Evolutionary conservation across 2,329 filamentous ascomycete genomes (phyloP).

Genomic region (Hypomyces perniciosus): DNA sequence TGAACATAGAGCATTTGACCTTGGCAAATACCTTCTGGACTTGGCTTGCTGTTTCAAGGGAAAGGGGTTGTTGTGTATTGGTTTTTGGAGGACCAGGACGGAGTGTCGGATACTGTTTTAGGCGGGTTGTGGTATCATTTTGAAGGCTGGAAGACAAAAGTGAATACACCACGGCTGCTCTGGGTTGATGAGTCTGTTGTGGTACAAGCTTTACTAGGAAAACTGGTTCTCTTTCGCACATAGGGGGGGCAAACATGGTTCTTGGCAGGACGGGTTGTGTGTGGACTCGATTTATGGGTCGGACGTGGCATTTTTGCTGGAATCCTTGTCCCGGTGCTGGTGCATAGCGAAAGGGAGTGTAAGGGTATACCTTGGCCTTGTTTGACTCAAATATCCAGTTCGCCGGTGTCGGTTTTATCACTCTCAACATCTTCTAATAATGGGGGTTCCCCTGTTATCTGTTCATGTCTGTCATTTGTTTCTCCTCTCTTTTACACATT

Average conservation of each 20-base stretch:
- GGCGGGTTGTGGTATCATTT: conserved; percentile 30
- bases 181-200: conserved; percentile 27
- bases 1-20: conserved; percentile 40
- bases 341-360: conserved; percentile 42
- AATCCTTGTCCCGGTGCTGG: conserved; percentile 33
- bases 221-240: conserved; percentile 13
- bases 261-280: conserved; percentile 13
- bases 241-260: conserved; percentile 13
- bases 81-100: conserved; percentile 30
- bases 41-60: conserved; percentile 35
- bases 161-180: conserved; percentile 32
- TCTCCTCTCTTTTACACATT: conserved; percentile 4
- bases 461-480: neutral
- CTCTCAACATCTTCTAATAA: conserved; percentile 6
- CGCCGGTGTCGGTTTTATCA: conserved; percentile 18
- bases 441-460: neutral
- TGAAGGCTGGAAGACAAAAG: conserved; percentile 36
- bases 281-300: conserved; percentile 17
- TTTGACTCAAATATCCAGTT: conserved; percentile 29
- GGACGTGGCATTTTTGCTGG: conserved; percentile 36
- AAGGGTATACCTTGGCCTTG: conserved; percentile 34
- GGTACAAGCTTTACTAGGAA: conserved; percentile 27
- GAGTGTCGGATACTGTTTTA: conserved; percentile 35
- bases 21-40: conserved; percentile 40
- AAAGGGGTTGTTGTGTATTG: conserved; percentile 33